phyloP scores from a whole-genome alignment of 768 basidiomycete species.

The Mrakia gelida region DNA sequence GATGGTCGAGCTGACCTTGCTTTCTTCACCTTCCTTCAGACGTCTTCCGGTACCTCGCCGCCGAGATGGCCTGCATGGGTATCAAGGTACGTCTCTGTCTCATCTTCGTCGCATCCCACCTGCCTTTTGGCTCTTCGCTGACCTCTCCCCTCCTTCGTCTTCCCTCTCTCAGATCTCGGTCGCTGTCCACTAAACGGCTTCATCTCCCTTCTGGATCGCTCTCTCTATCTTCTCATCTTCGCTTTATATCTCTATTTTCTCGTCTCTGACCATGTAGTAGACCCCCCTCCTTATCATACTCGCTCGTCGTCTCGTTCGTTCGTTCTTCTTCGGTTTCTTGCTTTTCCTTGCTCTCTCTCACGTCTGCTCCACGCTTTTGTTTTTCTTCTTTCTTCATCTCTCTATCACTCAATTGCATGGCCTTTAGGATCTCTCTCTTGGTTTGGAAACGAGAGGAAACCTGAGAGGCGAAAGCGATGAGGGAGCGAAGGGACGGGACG shows the following conservation, averaged over 20 bases:
- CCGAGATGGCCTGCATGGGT: constrained; percentile 97
- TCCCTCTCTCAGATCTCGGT: constrained; percentile 10
- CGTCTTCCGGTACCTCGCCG: constrained; percentile 45
- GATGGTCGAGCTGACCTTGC: neutral
- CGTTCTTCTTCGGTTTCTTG: neutral
- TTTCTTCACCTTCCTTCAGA: constrained; percentile 32
- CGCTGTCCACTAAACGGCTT: neutral
- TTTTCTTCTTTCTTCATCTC: neutral
- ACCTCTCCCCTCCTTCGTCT: neutral
- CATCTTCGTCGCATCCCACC: neutral
- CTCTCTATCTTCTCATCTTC: neutral
- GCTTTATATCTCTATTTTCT: neutral
- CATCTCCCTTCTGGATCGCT: too few relatives aligned
- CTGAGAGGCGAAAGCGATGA: too few relatives aligned
- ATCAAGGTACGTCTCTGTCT: constrained; percentile 54
- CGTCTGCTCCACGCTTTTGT: neutral
- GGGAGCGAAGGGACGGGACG: too few relatives aligned
- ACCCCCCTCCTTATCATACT: neutral
- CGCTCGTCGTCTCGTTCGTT: too few relatives aligned
- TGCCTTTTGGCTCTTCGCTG: neutral
- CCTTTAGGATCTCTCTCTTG: too few relatives aligned
- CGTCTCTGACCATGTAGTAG: neutral
- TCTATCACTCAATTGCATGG: constrained; percentile 3
- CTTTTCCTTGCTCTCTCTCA: neutral
- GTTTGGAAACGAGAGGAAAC: too few relatives aligned